phyloP scores from a whole-genome alignment of 208 protist genomes.

The Leishmania tarentolae region DNA sequence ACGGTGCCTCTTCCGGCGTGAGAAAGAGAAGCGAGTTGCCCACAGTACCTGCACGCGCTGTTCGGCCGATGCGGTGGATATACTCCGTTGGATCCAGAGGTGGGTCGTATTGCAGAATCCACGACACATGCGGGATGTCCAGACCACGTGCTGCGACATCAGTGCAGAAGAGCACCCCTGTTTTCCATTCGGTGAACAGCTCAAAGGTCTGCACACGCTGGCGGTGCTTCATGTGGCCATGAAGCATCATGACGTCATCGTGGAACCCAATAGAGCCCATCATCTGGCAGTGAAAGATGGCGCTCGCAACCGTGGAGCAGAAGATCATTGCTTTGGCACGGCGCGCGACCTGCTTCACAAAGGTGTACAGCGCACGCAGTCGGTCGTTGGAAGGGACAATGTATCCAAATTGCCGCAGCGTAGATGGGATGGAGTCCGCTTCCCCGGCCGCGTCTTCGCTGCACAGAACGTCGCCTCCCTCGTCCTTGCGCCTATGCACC shows the following conservation, averaged over 20 bases:
- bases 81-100: slow-evolving; percentile 96
- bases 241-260: slow-evolving; percentile 95
- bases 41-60: slow-evolving; percentile 93
- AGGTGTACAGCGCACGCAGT: slow-evolving; percentile 93
- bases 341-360: slow-evolving; percentile 97
- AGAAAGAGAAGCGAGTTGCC: slow-evolving; percentile 95
- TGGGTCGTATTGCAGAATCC: slow-evolving; percentile 98
- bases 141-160: slow-evolving; percentile 95
- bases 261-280: slow-evolving; percentile 99
- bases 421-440: slow-evolving; percentile 71
- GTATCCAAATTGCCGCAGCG: slow-evolving; percentile 81
- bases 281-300: slow-evolving; percentile 98
- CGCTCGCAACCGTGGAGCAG: slow-evolving; percentile 96
- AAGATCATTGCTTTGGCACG: slow-evolving; percentile 97
- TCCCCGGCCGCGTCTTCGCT: slow-evolving; percentile 32
- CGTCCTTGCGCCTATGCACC: slow-evolving; percentile 20
- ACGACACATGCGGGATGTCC: slow-evolving; percentile 95
- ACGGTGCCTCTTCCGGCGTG: slow-evolving; percentile 88
- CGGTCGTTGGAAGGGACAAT: slow-evolving; percentile 75
- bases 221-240: slow-evolving; percentile 96
- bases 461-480: background rate
- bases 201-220: slow-evolving; percentile 93
- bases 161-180: slow-evolving; percentile 95
- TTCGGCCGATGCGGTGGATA: slow-evolving; percentile 96
- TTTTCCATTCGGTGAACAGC: slow-evolving; percentile 82